These are phyloP conservation scores for Pseudonectria buxi DNA, from an alignment of 2,329 filamentous ascomycete species.

Conservation along the genomic window DNA sequence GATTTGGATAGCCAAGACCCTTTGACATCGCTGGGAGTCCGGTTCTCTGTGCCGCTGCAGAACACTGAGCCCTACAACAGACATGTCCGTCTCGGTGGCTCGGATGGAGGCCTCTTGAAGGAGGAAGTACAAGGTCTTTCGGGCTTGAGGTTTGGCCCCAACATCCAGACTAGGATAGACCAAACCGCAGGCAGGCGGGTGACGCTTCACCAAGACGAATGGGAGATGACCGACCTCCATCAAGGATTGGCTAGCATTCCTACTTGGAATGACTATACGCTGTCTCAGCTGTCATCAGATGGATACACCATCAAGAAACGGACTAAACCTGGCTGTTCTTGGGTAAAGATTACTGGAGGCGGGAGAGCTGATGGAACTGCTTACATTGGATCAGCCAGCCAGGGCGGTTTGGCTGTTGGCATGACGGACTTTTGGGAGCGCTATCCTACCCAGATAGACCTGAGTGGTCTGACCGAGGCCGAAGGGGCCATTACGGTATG, in stretches of 20 bases:
- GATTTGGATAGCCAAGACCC: conserved; percentile 41
- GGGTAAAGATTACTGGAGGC: conserved; percentile 51
- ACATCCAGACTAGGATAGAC: conserved; percentile 38
- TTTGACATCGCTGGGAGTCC: conserved; percentile 47
- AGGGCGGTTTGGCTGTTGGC: conserved; percentile 52
- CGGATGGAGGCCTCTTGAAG: conserved; percentile 45
- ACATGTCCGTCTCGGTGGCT: conserved; percentile 50
- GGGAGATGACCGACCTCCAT: conserved; percentile 23
- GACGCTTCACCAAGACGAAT: conserved; percentile 1
- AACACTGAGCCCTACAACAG: conserved; percentile 49
- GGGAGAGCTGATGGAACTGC: conserved; percentile 47
- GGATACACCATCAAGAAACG: conserved; percentile 54
- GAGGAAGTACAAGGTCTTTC: conserved; percentile 56
- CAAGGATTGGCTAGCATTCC: conserved; percentile 45
- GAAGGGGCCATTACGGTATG: conserved; percentile 48
- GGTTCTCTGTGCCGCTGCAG: conserved; percentile 46
- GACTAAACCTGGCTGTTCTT: conserved; percentile 48
- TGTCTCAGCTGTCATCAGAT: conserved; percentile 51
- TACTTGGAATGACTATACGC: conserved; percentile 48
- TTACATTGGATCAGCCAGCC: conserved; percentile 49
- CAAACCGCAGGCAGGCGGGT: conserved; percentile 42
- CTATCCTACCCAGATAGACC: conserved; percentile 51
- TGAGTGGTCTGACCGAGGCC: conserved; percentile 42
- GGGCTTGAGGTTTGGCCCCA: conserved; percentile 49
- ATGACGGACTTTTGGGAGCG: conserved; percentile 57